Percentiles rank a stretch among this genome's conserved stretches.
Conservation (phyloP, 192 early-diverging fungal species). For the Gigaspora rosea region DNA sequence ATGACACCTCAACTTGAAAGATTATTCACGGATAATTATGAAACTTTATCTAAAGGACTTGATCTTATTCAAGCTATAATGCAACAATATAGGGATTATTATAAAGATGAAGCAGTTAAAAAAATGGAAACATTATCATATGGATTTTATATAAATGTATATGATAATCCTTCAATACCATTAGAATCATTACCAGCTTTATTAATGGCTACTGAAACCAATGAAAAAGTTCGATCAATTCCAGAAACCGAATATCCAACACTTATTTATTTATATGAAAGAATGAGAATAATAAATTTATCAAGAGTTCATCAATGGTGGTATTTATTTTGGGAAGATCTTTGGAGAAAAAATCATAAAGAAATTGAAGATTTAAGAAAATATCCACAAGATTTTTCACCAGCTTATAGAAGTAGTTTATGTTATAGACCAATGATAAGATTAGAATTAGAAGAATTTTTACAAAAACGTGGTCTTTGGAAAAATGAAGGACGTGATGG, state of each 20-base stretch:
- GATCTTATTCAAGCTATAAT: slow-evolving; percentile 41
- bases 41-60: slow-evolving; percentile 49
- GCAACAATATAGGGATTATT: slow-evolving; percentile 47
- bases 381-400: slow-evolving; percentile 58
- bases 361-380: slow-evolving; percentile 45
- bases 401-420: slow-evolving; percentile 60
- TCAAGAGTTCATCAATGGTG: slow-evolving; percentile 54
- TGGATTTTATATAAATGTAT: slow-evolving; percentile 49
- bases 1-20: slow-evolving; percentile 52
- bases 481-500: slow-evolving; percentile 45
- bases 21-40: slow-evolving; percentile 58
- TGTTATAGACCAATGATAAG: slow-evolving; percentile 61
- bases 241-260: slow-evolving; percentile 29
- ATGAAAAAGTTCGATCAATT: slow-evolving; percentile 35
- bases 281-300: slow-evolving; percentile 41
- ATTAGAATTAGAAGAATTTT: slow-evolving; percentile 54
- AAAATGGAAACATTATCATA: slow-evolving; percentile 54
- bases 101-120: slow-evolving; percentile 49
- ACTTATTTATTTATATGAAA: slow-evolving; percentile 45
- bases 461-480: slow-evolving; percentile 47
- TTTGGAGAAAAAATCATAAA: slow-evolving; percentile 59
- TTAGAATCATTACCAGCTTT: slow-evolving; percentile 36
- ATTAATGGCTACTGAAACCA: slow-evolving; percentile 42
- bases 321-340: slow-evolving; percentile 73
- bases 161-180: slow-evolving; percentile 45